Conservation (phyloP, 331 rosid genomes). For the Telfairia occidentalis region DNA sequence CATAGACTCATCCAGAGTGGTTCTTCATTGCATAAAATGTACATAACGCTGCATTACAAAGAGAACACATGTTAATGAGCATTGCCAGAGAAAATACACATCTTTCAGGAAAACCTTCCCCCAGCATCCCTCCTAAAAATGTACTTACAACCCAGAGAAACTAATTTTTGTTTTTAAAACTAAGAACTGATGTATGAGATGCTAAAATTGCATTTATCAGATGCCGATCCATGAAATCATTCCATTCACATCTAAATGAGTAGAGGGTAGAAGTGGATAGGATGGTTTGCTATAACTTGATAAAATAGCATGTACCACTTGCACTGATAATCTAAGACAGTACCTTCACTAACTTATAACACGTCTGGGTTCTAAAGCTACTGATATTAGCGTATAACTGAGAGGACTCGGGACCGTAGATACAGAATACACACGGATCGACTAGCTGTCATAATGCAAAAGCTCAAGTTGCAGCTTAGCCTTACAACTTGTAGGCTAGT, state of each 20-base stretch:
- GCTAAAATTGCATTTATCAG: background rate
- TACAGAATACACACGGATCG: background rate
- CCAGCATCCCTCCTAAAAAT: background rate
- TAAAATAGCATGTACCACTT: background rate
- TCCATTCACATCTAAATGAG: background rate
- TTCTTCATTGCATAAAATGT: slow-evolving; percentile 80
- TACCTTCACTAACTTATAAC: background rate
- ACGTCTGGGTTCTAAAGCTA: background rate
- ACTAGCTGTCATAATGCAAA: background rate
- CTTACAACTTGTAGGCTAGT: background rate
- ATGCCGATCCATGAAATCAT: background rate
- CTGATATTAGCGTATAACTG: background rate
- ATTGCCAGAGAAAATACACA: background rate
- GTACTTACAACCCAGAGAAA: background rate
- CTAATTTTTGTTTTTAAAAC: background rate
- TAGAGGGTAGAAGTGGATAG: background rate
- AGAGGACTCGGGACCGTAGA: background rate
- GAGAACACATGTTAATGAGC: background rate
- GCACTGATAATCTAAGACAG: background rate
- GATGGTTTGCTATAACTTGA: background rate
- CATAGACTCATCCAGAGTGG: slow-evolving; percentile 83
- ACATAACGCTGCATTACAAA: slow-evolving; percentile 58
- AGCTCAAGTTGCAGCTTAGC: background rate
- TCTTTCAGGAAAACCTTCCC: too few relatives aligned
- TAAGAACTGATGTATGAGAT: background rate